Conservation (phyloP, 106 monocot genomes). For the Hemerocallis citrina region DNA sequence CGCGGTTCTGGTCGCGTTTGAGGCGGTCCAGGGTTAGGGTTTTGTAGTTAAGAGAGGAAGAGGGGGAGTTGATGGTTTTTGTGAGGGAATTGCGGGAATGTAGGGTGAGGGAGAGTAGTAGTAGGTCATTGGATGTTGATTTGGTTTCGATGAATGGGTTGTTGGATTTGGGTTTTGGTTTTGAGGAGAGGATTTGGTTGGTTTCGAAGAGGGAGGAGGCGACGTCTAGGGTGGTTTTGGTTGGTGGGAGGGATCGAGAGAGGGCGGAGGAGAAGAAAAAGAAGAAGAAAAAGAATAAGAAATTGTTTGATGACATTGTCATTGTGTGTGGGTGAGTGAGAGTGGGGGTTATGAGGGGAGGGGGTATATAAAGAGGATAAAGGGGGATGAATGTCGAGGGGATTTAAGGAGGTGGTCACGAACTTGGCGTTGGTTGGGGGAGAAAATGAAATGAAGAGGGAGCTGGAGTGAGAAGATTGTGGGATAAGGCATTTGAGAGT, state of each 20-base stretch:
- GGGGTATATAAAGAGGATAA: background rate
- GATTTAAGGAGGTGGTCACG: conserved; percentile 2
- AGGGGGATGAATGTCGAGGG: background rate
- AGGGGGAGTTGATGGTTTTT: conserved; percentile 10
- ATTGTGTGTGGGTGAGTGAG: background rate
- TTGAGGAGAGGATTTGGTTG: conserved; percentile 16
- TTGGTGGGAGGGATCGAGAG: conserved; percentile 1
- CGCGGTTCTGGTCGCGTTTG: conserved; percentile 37
- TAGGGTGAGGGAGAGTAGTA: background rate
- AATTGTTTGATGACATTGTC: conserved; percentile 11
- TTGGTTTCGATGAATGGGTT: conserved; percentile 3
- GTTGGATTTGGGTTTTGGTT: conserved; percentile 1
- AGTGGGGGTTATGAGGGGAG: background rate
- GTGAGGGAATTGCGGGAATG: background rate
- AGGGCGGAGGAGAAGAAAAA: background rate
- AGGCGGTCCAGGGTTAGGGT: conserved; percentile 48
- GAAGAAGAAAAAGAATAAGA: conserved; percentile 9
- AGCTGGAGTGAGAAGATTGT: too few relatives aligned
- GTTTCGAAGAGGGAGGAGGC: conserved; percentile 13
- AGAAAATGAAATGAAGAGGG: background rate
- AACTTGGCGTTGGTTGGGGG: conserved; percentile 4
- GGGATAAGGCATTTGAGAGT: too few relatives aligned
- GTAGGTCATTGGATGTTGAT: background rate
- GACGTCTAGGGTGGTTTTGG: conserved; percentile 37
- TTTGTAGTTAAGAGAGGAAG: conserved; percentile 32